These are phyloP conservation scores for Metroxylon sagu DNA, from an alignment of 176 grass and related monocot species.

Conservation along the genomic window DNA sequence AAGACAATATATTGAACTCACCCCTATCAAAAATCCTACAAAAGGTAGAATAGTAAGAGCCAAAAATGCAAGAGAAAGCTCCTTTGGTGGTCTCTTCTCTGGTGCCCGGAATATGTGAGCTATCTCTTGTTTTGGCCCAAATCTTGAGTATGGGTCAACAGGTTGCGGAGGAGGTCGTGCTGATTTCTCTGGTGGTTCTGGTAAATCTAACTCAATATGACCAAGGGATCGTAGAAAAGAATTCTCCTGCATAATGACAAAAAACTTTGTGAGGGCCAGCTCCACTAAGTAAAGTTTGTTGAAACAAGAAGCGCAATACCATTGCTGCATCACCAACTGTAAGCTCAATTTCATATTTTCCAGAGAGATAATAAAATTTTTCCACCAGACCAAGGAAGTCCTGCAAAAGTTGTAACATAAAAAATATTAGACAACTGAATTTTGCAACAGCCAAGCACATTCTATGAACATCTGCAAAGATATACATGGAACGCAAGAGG, in stretches of 20 bases:
- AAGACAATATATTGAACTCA: conserved; percentile 20
- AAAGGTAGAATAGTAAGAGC: conserved; percentile 56
- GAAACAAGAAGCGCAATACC: conserved; percentile 31
- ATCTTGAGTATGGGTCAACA: conserved; percentile 66
- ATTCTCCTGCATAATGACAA: conserved; percentile 56
- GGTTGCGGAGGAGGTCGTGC: conserved; percentile 50
- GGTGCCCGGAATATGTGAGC: conserved; percentile 73
- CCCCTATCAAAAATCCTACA: conserved; percentile 77
- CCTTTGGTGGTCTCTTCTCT: conserved; percentile 76
- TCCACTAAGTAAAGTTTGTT: neutral
- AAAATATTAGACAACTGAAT: no score
- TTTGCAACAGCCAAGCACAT: no score
- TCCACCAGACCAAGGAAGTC: conserved; percentile 90
- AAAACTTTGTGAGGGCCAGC: conserved; percentile 8
- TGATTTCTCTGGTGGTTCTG: conserved; percentile 79
- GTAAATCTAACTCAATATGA: conserved; percentile 74
- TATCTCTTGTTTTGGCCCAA: conserved; percentile 77
- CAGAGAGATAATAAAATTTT: conserved; percentile 93
- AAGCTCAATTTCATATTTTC: conserved; percentile 90
- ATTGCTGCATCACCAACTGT: conserved; percentile 85
- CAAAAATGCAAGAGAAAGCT: conserved; percentile 71
- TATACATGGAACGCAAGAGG: no score
- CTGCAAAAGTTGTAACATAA: conserved; percentile 27
- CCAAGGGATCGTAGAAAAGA: conserved; percentile 66
- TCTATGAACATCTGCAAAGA: no score